Conservation (phyloP, 371 early-diverging fungal species). For the Amoeboradix gromovi region DNA sequence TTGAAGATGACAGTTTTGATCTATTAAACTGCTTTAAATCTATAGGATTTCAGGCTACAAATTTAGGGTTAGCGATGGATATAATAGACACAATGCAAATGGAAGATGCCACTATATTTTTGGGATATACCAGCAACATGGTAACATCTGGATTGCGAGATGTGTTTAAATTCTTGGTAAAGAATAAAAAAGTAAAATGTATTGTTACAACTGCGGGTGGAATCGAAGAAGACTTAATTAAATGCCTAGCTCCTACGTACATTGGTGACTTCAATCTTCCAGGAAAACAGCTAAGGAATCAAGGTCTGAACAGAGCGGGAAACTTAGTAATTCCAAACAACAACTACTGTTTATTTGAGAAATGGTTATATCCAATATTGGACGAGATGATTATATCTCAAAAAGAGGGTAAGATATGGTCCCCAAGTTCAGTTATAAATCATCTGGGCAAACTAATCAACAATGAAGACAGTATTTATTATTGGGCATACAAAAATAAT, state of each 20-base stretch:
- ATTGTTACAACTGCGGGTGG: constrained; percentile 93
- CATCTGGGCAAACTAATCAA: constrained; percentile 86
- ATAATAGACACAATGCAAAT: too few relatives aligned
- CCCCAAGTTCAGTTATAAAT: constrained; percentile 72
- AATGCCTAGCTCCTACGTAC: constrained; percentile 73
- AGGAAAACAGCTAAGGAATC: constrained; percentile 52
- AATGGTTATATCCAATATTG: constrained; percentile 80
- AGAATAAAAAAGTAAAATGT: constrained; percentile 67
- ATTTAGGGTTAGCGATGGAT: too few relatives aligned
- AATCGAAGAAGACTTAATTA: constrained; percentile 97
- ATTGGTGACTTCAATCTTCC: constrained; percentile 50
- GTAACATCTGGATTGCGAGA: constrained; percentile 93
- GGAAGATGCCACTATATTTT: too few relatives aligned
- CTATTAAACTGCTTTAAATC: too few relatives aligned
- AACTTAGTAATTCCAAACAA: constrained; percentile 95
- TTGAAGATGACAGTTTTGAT: too few relatives aligned
- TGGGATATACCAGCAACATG: constrained; percentile 92
- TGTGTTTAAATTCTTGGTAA: constrained; percentile 57
- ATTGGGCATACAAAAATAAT: constrained; percentile 86
- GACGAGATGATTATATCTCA: constrained; percentile 77
- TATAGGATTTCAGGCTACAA: too few relatives aligned
- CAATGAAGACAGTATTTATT: constrained; percentile 74
- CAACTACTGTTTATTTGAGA: constrained; percentile 95
- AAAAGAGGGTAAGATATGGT: constrained; percentile 42
- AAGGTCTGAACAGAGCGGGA: constrained; percentile 92